Base-by-base conservation (phyloP, 306 rosid genomes). In the Myrica gale region DNA sequence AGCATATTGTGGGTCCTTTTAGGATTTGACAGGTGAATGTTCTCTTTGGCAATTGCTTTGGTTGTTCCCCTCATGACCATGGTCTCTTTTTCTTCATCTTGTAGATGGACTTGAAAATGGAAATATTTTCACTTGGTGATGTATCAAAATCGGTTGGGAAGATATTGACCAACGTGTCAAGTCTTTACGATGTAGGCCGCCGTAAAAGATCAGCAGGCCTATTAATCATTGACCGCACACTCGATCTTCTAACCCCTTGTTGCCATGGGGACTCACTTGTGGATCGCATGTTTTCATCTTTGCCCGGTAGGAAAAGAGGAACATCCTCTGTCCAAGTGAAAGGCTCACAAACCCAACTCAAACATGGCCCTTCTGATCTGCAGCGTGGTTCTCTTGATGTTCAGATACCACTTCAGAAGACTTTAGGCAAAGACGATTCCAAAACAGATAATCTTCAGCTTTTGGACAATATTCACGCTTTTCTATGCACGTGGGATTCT, bases 21-120 rank as follows among this genome's bases (percentile, higher is more conserved):
- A 66, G 50, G 23, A 66, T 13, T 42, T 66, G 70, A 66, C 70
- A 66, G 70, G 50, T 66, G 7, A 66, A n/a, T 1, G 8, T 66
- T 42, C 70, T 47, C n/a, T 21, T 5, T 41, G 42, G 71, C 73
- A 43, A 82, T 44, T 62, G 68, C 50, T 61, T 71, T 71, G 23
- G 46, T 74, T 80, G 70, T 82, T 81, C 48, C 76, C 70, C 26
- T 69, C n/a, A 58, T 85, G 87, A 79, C 73, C 70, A 53, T 60
- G 71, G 65, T n/a, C 53, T 72, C 23, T 73, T 74, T 78, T 84
- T 73, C 77, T 83, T 75, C 71, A 83, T 85, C 75, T 66, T 84
- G 83, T 79, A 93, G 98, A 90, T 93, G 98, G 98, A 93, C 91
- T 84, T 93, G 91, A 93, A 91, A 83, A 73, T 90, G 92, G 98